Base-by-base conservation (phyloP, 495 filamentous ascomycete species). In the Baudoinia panamericana region DNA sequence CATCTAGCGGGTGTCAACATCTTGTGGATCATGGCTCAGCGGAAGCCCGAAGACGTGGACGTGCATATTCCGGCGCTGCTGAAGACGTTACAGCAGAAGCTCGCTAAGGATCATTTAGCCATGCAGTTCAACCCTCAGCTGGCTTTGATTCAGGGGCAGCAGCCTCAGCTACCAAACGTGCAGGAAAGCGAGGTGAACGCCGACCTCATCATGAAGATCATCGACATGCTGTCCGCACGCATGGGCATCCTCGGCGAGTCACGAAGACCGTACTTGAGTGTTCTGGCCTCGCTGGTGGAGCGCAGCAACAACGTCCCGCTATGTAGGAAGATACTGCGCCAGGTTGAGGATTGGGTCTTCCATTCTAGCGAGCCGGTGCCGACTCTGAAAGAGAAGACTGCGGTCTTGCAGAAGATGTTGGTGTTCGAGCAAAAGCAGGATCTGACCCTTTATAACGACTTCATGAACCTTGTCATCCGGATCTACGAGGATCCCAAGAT, bases 401-500 rank as follows among this genome's bases (percentile, higher is more conserved):
- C 92, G 1, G 88, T 99, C 0, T 57, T 99, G 13, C 82, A 85
- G 52, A 99, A 99, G 61, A 99, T 99, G 92, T 63, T 95, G 27
- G 74, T 85, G 0, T 96, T 99, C 44, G 92, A 99, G 56, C 72
- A 80, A 35, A 72, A 87, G 17, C 58, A 69, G 9, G 87, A 95
- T 57, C 75, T 74, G 22, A 80, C 80, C 0, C 77, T 96, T 63
- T 64, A 95, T 27, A 84, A 76, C 51, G 84, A 83, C 55, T 99
- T 95, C 67, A 70, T 99, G 27, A 80, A 99, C 34, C 72, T 99
- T 27, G 87, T 99, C 15, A 93, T 96, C 46, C 75, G 86, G 28
- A 93, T 99, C 26, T 99, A 99, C 51, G 92, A 99, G 48, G 87
- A 95, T 52, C 80, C 82, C 0, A 92, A 87, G 61, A 88, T 99